These are phyloP conservation scores for Leccinum griseonigrum DNA, from an alignment of 1,284 basidiomycete genomes.

Conservation along the genomic window DNA sequence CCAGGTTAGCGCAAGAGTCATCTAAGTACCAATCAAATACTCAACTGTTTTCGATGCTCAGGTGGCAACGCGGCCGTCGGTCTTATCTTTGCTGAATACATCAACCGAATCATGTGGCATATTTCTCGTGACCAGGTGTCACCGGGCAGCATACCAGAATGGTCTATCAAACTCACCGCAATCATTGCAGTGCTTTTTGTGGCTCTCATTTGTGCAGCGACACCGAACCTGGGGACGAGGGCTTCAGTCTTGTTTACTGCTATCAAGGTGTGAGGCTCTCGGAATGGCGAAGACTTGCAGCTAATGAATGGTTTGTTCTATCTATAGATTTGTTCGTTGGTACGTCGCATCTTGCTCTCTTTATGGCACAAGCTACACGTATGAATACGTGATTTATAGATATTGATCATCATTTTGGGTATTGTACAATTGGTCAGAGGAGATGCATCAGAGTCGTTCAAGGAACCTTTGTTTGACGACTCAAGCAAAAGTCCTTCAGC, in stretches of 20 bases:
- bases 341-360: slow-evolving; percentile 29
- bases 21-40: neutral
- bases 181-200: slow-evolving; percentile 70
- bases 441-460: slow-evolving; percentile 62
- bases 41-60: slow-evolving; percentile 25
- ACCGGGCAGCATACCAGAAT: slow-evolving; percentile 79
- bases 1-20: slow-evolving; percentile 48
- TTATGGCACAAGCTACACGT: neutral
- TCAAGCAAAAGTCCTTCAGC: slow-evolving; percentile 78
- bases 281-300: neutral
- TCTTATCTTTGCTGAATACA: slow-evolving; percentile 82
- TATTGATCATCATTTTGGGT: slow-evolving; percentile 71
- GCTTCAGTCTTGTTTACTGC: slow-evolving; percentile 84
- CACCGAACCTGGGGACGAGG: slow-evolving; percentile 77
- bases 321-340: slow-evolving; percentile 55
- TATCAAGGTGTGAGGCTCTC: slow-evolving; percentile 63
- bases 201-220: slow-evolving; percentile 75
- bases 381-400: slow-evolving; percentile 36
- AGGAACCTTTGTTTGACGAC: slow-evolving; percentile 66
- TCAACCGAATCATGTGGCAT: slow-evolving; percentile 78
- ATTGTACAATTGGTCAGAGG: slow-evolving; percentile 72
- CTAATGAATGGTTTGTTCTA: slow-evolving; percentile 4
- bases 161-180: slow-evolving; percentile 92
- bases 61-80: slow-evolving; percentile 69
- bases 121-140: slow-evolving; percentile 60